These are phyloP conservation scores for Rhizophagus clarus DNA, from an alignment of 192 early-diverging fungal genomes.

Conservation along the genomic window DNA sequence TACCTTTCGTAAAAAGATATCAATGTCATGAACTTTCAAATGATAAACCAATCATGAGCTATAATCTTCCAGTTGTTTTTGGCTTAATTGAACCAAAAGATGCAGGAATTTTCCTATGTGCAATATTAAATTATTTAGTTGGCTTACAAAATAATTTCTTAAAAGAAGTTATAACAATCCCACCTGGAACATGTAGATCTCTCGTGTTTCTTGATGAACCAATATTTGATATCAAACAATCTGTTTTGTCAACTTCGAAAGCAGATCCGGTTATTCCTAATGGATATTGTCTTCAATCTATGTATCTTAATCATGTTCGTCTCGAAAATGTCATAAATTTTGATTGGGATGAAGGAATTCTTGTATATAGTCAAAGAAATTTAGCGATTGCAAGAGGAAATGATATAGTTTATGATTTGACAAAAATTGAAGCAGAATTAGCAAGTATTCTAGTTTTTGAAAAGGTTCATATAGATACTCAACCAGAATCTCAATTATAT, in stretches of 20 bases:
- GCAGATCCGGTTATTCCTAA: not conserved
- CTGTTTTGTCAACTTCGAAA: not conserved
- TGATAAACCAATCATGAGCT: not conserved
- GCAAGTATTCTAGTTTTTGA: conserved; percentile 22
- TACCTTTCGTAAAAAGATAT: not conserved
- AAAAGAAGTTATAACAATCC: not conserved
- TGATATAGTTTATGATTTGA: conserved; percentile 20
- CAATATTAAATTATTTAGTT: not conserved
- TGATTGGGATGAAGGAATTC: conserved; percentile 24
- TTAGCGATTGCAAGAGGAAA: conserved; percentile 3
- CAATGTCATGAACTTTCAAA: not conserved
- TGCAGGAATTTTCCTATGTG: not conserved
- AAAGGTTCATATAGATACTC: conserved; percentile 24
- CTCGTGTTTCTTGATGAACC: not conserved
- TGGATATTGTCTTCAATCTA: conserved; percentile 6
- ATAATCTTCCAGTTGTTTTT: not conserved
- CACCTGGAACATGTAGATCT: conserved; percentile 1
- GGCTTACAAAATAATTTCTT: conserved; percentile 19
- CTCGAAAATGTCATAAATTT: conserved; percentile 5
- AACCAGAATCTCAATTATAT: conserved; percentile 3
- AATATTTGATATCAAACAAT: not conserved
- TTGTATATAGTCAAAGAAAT: conserved; percentile 27
- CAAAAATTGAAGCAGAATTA: conserved; percentile 28
- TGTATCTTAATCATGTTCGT: not conserved
- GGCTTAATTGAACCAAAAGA: conserved; percentile 3